Percentiles rank a stretch among this genome's conserved stretches.
Conservation (phyloP, 208 protist species). For the Leishmania aethiopica region DNA sequence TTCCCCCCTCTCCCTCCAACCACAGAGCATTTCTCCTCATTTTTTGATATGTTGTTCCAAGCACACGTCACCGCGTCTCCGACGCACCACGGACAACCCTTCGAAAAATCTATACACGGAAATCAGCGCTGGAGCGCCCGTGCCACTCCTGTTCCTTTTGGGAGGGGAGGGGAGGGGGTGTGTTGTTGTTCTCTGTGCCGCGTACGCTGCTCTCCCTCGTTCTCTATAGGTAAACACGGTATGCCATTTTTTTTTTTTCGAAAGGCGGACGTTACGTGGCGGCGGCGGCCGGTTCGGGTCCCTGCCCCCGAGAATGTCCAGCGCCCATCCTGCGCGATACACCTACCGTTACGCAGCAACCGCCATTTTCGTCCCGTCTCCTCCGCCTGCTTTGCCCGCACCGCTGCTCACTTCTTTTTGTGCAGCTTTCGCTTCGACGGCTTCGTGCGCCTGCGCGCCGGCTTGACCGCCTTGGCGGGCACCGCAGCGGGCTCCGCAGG, state of each 20-base stretch:
- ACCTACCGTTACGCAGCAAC: background rate
- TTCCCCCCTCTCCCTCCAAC: background rate
- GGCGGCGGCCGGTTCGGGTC: background rate
- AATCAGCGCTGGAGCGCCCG: background rate
- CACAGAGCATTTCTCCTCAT: background rate
- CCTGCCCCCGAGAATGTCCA: background rate
- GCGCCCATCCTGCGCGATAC: background rate
- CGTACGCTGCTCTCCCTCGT: too few relatives aligned
- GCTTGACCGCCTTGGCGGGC: slow-evolving; percentile 15
- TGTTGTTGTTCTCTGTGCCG: too few relatives aligned
- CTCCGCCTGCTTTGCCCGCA: too few relatives aligned
- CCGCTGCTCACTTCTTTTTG: slow-evolving; percentile 15
- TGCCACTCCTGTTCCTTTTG: too few relatives aligned
- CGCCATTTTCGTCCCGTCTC: too few relatives aligned
- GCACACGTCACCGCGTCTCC: background rate
- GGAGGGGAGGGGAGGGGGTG: too few relatives aligned
- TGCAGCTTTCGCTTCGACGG: slow-evolving; percentile 23
- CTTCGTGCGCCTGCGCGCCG: slow-evolving; percentile 23
- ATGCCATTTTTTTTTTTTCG: too few relatives aligned
- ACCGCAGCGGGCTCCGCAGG: background rate
- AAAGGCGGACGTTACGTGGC: background rate
- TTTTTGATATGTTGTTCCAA: background rate
- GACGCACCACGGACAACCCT: background rate
- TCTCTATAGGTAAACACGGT: too few relatives aligned
- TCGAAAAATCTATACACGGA: background rate